Percentiles rank a stretch among this genome's conserved stretches.
These are phyloP conservation scores for Groenewaldozyma salmanticensis DNA, from an alignment of 805 yeast species.

Conservation along the genomic window DNA sequence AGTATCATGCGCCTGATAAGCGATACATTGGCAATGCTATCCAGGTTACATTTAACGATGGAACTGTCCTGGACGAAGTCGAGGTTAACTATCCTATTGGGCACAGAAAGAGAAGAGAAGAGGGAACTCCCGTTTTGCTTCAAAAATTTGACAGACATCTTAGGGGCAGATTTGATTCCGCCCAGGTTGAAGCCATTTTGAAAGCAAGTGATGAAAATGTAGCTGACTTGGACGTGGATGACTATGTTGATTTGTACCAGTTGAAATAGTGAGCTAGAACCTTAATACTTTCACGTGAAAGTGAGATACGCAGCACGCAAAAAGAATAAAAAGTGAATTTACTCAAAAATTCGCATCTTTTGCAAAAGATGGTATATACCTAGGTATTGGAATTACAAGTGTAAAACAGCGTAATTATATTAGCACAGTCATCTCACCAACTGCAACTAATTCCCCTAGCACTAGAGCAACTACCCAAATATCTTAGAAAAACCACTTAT, in stretches of 20 bases:
- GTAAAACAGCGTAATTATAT: too few relatives aligned
- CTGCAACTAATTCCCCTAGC: too few relatives aligned
- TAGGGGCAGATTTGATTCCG: slow-evolving; percentile 34
- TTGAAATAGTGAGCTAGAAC: too few relatives aligned
- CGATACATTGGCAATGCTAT: slow-evolving; percentile 50
- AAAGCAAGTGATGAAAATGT: slow-evolving; percentile 27
- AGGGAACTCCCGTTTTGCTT: slow-evolving; percentile 46
- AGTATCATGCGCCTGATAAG: slow-evolving; percentile 48
- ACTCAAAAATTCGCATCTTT: too few relatives aligned
- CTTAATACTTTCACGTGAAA: too few relatives aligned
- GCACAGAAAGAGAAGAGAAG: slow-evolving; percentile 48
- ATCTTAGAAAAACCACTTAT: too few relatives aligned
- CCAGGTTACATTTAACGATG: slow-evolving; percentile 42
- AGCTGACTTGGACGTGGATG: slow-evolving; percentile 37
- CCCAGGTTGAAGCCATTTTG: slow-evolving; percentile 32
- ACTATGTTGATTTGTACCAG: slow-evolving; percentile 36
- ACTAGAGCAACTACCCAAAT: too few relatives aligned
- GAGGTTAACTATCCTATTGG: slow-evolving; percentile 50
- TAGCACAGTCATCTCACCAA: too few relatives aligned
- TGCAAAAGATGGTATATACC: too few relatives aligned
- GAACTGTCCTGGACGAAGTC: slow-evolving; percentile 42
- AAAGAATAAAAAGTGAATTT: too few relatives aligned
- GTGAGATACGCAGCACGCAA: too few relatives aligned
- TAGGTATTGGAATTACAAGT: too few relatives aligned
- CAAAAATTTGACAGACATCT: slow-evolving; percentile 44